Base-by-base conservation (phyloP, 2,329 filamentous ascomycete species). In the Paracoccidioides brasiliensis region DNA sequence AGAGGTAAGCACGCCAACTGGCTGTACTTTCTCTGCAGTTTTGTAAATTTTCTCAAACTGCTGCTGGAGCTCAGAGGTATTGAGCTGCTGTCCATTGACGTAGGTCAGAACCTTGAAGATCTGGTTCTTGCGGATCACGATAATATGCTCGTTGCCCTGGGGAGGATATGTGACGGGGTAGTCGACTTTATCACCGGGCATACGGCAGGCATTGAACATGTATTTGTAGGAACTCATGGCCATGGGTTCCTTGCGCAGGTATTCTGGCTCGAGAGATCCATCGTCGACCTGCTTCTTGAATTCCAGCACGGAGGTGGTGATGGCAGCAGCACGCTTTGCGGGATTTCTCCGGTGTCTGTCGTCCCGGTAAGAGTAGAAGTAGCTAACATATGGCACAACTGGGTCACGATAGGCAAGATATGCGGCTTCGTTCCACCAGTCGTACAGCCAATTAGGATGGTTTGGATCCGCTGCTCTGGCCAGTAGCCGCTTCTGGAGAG, bases 161-260 rank as follows among this genome's bases (percentile, higher is more conserved):
- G 81, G 73, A 9, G 83, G 74, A 73, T 85, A 95, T 74, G 96
- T 96, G 69, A 86, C 77, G 8, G 88, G 86, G 67, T 88, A 82
- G 69, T 98, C 93, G 38, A 83, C 80, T 10, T 88, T 86, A 66
- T 85, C 85, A 54, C 86, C 86, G 35, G 91, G 85, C 43, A 97
- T 84, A 63, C 93, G 85, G 72, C 82, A 87, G 72, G 82, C 83
- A 74, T 98, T 97, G 81, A 98, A 98, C 93, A 98, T 98, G 81
- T 85, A 97, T 76, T 95, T 79, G 78, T 96, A 97, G 69, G 88
- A 93, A 78, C 90, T 90, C 93, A 98, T 98, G 72, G 90, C 93
- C 68, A 97, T 91, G 58, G 93, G 93, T 57, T 94, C 80, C 74
- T 90, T 90, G 78, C 94, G 94, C 90, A 98, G 95, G 76, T 96